Evolutionary conservation across 2,329 filamentous ascomycete genomes (phyloP).

Genomic region (Alternaria infectoria): DNA sequence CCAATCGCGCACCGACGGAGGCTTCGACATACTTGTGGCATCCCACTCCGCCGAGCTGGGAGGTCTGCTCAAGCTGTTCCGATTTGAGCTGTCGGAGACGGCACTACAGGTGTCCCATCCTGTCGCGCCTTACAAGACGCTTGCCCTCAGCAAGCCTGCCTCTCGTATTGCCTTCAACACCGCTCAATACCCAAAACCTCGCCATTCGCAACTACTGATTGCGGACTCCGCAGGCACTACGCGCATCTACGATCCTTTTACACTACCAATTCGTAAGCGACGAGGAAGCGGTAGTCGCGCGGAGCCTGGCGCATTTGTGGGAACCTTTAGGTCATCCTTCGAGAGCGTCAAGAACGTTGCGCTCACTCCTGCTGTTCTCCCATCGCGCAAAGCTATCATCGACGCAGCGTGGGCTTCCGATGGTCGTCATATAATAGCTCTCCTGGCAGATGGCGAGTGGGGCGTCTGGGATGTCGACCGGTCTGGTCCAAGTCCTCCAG

Average conservation of each 20-base stretch:
- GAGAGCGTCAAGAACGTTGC: conserved; percentile 34
- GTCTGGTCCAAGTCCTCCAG: conserved; percentile 38
- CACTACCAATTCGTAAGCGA: conserved; percentile 35
- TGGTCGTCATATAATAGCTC: conserved; percentile 54
- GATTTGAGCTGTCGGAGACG: conserved; percentile 47
- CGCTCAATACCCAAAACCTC: conserved; percentile 57
- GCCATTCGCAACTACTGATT: conserved; percentile 63
- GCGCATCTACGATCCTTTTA: conserved; percentile 64
- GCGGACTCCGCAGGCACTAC: conserved; percentile 62
- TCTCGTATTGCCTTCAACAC: conserved; percentile 62
- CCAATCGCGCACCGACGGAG: conserved; percentile 27
- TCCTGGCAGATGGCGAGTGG: conserved; percentile 60
- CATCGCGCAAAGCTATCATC: conserved; percentile 55
- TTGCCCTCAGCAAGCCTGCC: conserved; percentile 58
- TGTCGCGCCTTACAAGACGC: conserved; percentile 54
- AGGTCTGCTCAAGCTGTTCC: conserved; percentile 51
- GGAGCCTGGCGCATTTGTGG: conserved; percentile 39
- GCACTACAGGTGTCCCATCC: conserved; percentile 46
- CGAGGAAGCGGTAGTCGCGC: conserved; percentile 17
- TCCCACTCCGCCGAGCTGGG: conserved; percentile 50
- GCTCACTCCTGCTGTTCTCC: conserved; percentile 36
- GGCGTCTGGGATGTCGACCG: conserved; percentile 58
- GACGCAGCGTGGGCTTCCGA: conserved; percentile 56
- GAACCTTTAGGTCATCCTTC: conserved; percentile 43
- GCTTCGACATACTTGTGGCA: conserved; percentile 51